Conservation (phyloP, 208 protist species). For the Wallacemonas sp. region DNA sequence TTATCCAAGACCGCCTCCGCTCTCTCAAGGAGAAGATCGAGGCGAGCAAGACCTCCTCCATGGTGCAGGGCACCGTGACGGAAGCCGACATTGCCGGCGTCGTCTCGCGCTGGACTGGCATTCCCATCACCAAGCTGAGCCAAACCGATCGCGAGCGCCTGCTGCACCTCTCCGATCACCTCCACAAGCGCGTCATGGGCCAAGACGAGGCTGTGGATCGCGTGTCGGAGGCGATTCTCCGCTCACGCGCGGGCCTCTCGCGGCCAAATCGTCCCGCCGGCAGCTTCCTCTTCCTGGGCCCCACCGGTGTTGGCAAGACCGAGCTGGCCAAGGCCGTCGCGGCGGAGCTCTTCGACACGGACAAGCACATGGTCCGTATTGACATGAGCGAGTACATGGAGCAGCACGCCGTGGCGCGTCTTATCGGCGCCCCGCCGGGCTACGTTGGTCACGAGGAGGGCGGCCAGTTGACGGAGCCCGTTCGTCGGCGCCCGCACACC, state of each 20-base stretch:
- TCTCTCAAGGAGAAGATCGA: conserved; percentile 75
- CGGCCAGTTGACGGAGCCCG: conserved; percentile 95
- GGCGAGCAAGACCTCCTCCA: conserved; percentile 39
- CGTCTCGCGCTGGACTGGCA: conserved; percentile 95
- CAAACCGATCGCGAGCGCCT: conserved; percentile 74
- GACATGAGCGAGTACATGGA: conserved; percentile 98
- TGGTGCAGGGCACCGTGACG: conserved; percentile 67
- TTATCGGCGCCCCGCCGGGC: conserved; percentile 96
- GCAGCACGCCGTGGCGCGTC: conserved; percentile 80
- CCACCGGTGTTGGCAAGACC: conserved; percentile 92
- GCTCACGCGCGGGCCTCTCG: conserved; percentile 87
- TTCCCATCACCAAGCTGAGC: conserved; percentile 88
- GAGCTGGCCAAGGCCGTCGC: conserved; percentile 94
- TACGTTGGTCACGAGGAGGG: conserved; percentile 97
- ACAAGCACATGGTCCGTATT: conserved; percentile 93
- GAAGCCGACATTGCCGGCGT: conserved; percentile 90
- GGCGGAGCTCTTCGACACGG: conserved; percentile 92
- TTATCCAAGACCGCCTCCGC: conserved; percentile 85
- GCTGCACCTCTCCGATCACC: conserved; percentile 38
- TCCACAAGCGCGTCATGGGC: conserved; percentile 88
- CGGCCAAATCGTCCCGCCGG: conserved; percentile 68
- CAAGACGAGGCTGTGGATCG: conserved; percentile 93
- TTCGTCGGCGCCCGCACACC: conserved; percentile 92
- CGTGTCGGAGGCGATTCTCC: conserved; percentile 90
- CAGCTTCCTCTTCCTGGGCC: conserved; percentile 93